A percentile compares a stretch with the other conserved stretches of the same genome.
phyloP scores from a whole-genome alignment of 1,139 yeast species.

The Saccharomyces hybrid region DNA sequence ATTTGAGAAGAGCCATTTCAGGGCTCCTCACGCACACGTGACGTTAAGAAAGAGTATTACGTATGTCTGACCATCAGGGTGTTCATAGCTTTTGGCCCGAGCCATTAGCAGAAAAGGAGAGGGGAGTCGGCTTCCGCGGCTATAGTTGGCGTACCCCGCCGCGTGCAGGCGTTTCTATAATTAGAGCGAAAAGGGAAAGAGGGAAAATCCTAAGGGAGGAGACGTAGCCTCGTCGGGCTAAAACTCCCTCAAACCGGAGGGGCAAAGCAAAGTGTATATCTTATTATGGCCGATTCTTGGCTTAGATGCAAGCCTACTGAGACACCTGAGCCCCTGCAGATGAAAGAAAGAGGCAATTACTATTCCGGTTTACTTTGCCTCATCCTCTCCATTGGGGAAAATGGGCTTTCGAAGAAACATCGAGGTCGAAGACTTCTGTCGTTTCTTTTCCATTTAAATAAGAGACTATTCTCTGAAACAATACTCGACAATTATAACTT shows the following conservation, averaged over 20 bases:
- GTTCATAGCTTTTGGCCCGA: not conserved
- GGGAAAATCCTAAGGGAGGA: not conserved
- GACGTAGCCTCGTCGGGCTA: not conserved
- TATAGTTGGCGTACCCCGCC: not conserved
- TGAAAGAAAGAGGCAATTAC: conserved; percentile 13
- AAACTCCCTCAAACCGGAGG: not conserved
- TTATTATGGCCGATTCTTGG: not conserved
- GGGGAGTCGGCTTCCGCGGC: not conserved
- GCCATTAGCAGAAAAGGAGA: not conserved
- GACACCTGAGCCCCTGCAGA: not conserved
- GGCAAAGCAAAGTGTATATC: not conserved
- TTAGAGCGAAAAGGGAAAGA: not conserved
- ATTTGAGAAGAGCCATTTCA: no score
- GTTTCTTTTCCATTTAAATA: not conserved
- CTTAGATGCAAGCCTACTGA: not conserved
- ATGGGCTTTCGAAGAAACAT: not conserved
- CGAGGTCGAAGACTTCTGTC: not conserved
- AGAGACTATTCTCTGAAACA: not conserved
- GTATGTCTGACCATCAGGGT: not conserved
- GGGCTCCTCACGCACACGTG: no score
- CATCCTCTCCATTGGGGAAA: conserved; percentile 6
- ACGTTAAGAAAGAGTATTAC: not conserved
- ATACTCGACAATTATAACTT: not conserved
- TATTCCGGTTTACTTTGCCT: conserved; percentile 17
- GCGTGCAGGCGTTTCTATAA: not conserved